These are phyloP conservation scores for Phylloporus sp. DNA, from an alignment of 768 basidiomycete species.

Conservation along the genomic window DNA sequence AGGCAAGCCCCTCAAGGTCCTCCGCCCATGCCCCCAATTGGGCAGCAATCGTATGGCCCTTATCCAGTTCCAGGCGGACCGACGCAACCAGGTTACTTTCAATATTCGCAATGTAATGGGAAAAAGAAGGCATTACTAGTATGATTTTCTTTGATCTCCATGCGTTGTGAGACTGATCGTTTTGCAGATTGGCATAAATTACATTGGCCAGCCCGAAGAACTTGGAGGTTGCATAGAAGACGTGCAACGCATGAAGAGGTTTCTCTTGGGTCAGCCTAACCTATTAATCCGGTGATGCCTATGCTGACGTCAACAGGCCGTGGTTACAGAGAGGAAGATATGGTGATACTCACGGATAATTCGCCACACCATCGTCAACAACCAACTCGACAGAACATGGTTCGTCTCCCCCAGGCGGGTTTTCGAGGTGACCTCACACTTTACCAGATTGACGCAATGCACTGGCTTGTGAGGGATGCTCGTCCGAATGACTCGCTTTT, in stretches of 20 bases:
- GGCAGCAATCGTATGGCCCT: constrained; percentile 61
- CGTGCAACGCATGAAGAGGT: constrained; percentile 73
- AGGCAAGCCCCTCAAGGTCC: constrained; percentile 26
- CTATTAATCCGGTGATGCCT: neutral
- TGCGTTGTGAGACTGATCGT: neutral
- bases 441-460: constrained; percentile 68
- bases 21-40: constrained; percentile 51
- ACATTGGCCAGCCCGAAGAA: constrained; percentile 61
- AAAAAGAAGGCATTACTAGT: constrained; percentile 87
- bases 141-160: constrained; percentile 25
- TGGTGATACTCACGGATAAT: constrained; percentile 84
- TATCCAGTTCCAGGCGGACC: constrained; percentile 47
- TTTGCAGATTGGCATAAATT: constrained; percentile 84
- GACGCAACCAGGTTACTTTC: constrained; percentile 62
- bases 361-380: constrained; percentile 51
- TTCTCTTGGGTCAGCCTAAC: constrained; percentile 58
- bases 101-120: constrained; percentile 87
- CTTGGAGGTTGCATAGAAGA: constrained; percentile 91
- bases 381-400: constrained; percentile 82
- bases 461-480: constrained; percentile 86
- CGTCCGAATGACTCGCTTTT: constrained; percentile 81
- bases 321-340: constrained; percentile 72
- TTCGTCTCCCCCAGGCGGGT: constrained; percentile 31
- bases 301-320: constrained; percentile 16
- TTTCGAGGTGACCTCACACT: neutral